Conservation (phyloP, 2,329 filamentous ascomycete species). For the Fusarium avenaceum region DNA sequence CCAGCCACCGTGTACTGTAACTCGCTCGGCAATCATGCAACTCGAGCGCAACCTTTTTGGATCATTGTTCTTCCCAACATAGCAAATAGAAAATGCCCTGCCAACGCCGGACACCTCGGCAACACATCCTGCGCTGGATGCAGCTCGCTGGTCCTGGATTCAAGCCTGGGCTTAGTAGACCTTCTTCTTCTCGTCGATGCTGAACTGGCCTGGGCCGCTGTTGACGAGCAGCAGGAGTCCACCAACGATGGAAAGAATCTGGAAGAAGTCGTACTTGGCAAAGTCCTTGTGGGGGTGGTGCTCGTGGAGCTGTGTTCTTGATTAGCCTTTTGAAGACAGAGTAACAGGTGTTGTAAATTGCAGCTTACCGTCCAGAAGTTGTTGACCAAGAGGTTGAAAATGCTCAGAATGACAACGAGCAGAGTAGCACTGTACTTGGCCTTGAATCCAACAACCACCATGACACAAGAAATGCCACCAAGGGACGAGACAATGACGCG, state of each 20-base stretch:
- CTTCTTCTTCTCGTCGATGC: constrained; percentile 99
- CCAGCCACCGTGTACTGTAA: constrained; percentile 21
- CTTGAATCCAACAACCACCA: constrained; percentile 99
- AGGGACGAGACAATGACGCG: constrained; percentile 86
- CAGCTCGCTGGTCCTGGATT: constrained; percentile 10
- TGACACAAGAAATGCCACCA: constrained; percentile 91
- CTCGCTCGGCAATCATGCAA: constrained; percentile 15
- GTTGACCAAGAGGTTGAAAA: constrained; percentile 98
- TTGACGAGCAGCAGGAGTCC: constrained; percentile 97
- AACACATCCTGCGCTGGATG: constrained; percentile 22
- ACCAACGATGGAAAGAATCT: constrained; percentile 98
- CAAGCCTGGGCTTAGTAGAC: constrained; percentile 77
- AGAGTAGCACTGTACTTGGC: constrained; percentile 98
- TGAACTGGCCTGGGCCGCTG: constrained; percentile 97
- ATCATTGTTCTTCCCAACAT: constrained; percentile 35
- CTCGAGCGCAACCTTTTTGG: constrained; percentile 32
- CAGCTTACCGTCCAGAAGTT: constrained; percentile 97
- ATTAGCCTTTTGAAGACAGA: constrained; percentile 7
- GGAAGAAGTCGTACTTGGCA: constrained; percentile 99
- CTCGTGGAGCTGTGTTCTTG: constrained; percentile 79
- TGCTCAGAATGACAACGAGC: constrained; percentile 91
- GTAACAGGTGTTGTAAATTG: background rate
- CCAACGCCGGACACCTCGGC: constrained; percentile 43
- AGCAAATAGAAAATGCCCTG: constrained; percentile 42
- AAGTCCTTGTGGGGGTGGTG: constrained; percentile 99